Conservation (phyloP, 2,329 filamentous ascomycete species). For the Leptographium wingfieldii region DNA sequence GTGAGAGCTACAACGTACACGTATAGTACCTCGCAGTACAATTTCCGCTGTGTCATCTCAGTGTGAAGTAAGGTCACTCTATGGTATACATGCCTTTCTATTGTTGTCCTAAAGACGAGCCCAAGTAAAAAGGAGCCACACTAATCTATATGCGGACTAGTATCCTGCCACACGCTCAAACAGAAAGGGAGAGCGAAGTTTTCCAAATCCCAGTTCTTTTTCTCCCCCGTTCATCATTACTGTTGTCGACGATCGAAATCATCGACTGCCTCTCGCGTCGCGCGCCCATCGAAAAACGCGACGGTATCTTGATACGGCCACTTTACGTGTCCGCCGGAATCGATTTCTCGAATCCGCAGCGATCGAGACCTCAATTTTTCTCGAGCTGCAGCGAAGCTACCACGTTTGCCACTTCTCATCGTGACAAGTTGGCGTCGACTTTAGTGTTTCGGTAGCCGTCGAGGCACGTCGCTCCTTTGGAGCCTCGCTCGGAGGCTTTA, state of each 20-base stretch:
- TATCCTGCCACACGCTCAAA: conserved; percentile 9
- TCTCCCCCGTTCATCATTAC: conserved; percentile 3
- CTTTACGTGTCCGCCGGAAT: background rate
- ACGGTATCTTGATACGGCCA: conserved; percentile 28
- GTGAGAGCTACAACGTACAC: background rate
- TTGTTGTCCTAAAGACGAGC: background rate
- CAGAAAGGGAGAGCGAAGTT: conserved; percentile 24
- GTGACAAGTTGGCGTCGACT: conserved; percentile 32
- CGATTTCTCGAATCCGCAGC: conserved; percentile 2
- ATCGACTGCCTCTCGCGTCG: conserved; percentile 1
- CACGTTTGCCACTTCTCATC: conserved; percentile 12
- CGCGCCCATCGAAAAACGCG: conserved; percentile 39
- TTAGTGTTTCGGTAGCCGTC: conserved; percentile 18
- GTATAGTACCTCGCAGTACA: background rate
- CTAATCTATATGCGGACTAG: conserved; percentile 22
- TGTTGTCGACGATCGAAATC: conserved; percentile 24
- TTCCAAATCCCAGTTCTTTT: conserved; percentile 23
- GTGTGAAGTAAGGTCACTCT: background rate
- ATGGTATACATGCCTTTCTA: background rate
- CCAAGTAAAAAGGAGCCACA: conserved; percentile 12
- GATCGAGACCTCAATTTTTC: background rate
- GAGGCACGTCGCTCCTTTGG: conserved; percentile 20
- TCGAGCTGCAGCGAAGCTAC: background rate
- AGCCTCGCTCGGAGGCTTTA: conserved; percentile 21
- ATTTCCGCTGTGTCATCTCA: rapidly evolving